Conservation (phyloP, 495 filamentous ascomycete genomes). For the Penicillium chermesinum region DNA sequence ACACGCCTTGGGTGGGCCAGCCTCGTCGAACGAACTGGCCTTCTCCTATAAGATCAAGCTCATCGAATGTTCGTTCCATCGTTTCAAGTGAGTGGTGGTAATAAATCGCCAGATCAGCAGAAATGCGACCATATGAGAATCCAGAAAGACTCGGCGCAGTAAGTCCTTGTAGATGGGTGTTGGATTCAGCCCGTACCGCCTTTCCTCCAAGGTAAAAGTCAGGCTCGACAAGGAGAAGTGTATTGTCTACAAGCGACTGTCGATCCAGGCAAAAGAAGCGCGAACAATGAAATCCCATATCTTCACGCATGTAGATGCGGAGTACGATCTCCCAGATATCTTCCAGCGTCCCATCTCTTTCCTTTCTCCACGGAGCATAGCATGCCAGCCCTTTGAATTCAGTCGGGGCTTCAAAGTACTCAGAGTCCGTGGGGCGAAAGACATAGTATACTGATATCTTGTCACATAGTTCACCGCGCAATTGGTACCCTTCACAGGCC, state of each 20-base stretch:
- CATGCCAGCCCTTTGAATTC: neutral
- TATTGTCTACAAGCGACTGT: neutral
- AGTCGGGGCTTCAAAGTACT: neutral
- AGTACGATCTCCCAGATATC: neutral
- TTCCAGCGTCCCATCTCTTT: neutral
- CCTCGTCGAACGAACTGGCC: neutral
- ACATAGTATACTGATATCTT: too few relatives aligned
- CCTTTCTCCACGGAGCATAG: neutral
- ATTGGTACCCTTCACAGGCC: too few relatives aligned
- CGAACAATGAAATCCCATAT: neutral
- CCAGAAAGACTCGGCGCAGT: neutral
- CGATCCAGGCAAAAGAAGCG: conserved; percentile 1
- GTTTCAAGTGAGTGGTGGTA: neutral
- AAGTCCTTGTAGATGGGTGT: neutral
- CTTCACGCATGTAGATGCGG: neutral
- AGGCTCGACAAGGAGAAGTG: neutral
- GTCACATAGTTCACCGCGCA: too few relatives aligned
- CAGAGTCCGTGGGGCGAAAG: too few relatives aligned
- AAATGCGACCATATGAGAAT: neutral
- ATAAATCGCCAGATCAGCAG: neutral
- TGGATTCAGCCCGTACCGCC: neutral
- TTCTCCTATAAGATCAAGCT: neutral
- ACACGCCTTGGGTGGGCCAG: neutral
- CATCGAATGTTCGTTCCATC: neutral
- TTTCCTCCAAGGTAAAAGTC: neutral